Percentiles rank a stretch among this genome's conserved stretches.
These are phyloP conservation scores for Aspergillus wentii DNA, from an alignment of 495 filamentous ascomycete species.

Conservation along the genomic window DNA sequence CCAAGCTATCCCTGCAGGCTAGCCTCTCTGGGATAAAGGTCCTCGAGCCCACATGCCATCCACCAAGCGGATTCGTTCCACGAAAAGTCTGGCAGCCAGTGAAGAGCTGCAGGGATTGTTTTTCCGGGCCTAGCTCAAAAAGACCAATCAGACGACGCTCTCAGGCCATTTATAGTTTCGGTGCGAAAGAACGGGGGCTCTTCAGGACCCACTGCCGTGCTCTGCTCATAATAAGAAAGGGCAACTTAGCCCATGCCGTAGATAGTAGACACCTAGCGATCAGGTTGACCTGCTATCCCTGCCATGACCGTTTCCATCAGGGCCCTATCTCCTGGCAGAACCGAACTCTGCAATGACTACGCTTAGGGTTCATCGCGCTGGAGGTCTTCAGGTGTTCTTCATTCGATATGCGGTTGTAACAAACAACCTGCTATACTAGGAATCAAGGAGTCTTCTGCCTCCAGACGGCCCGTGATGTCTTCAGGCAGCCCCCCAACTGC, in stretches of 20 bases:
- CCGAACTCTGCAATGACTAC: neutral
- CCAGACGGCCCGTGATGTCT: constrained; percentile 1
- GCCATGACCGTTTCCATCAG: too few species aligned
- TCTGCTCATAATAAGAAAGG: constrained; percentile 2
- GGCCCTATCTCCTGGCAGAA: neutral
- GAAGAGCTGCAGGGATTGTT: neutral
- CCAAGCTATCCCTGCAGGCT: constrained; percentile 5
- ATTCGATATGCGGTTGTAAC: neutral
- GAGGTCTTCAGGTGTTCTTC: neutral
- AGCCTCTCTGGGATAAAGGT: constrained; percentile 12
- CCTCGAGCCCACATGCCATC: constrained; percentile 5
- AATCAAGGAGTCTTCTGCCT: too few species aligned
- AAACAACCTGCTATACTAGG: too few species aligned
- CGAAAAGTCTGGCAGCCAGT: constrained; percentile 5
- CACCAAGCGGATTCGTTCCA: constrained; percentile 12
- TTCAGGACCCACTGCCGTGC: neutral
- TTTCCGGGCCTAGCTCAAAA: neutral
- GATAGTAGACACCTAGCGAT: too few species aligned
- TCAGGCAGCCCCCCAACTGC: neutral
- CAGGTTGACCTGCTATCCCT: too few species aligned
- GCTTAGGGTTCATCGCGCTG: neutral
- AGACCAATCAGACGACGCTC: constrained; percentile 2
- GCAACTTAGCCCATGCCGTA: too few species aligned
- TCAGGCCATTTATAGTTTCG: constrained; percentile 7
- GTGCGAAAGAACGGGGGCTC: constrained; percentile 5